Percentiles rank a stretch among this genome's conserved stretches.
These are phyloP conservation scores for Saxophila tyrrhenica DNA, from an alignment of 495 filamentous ascomycete species.

Conservation along the genomic window DNA sequence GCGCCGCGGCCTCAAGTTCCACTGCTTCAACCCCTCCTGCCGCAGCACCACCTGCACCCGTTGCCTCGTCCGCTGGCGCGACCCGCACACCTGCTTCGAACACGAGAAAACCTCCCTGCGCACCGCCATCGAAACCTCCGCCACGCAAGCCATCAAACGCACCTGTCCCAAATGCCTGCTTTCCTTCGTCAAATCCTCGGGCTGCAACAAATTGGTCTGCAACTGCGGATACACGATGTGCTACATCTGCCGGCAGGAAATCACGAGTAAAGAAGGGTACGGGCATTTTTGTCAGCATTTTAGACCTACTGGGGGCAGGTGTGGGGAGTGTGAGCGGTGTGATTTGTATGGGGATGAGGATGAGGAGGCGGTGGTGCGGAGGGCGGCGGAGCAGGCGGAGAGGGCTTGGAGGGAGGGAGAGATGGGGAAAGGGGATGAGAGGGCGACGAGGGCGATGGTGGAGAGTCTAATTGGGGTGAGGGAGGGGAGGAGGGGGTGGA, in stretches of 20 bases:
- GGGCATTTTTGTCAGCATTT: conserved; percentile 94
- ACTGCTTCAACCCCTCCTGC: conserved; percentile 58
- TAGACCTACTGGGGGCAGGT: conserved; percentile 59
- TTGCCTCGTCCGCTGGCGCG: conserved; percentile 54
- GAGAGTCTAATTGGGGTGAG: conserved; percentile 7
- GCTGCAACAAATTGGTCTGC: conserved; percentile 96
- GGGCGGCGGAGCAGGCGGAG: conserved; percentile 72
- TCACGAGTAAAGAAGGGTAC: conserved; percentile 54
- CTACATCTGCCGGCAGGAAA: conserved; percentile 64
- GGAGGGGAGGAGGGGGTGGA: conserved; percentile 8
- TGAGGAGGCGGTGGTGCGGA: conserved; percentile 61
- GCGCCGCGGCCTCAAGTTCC: conserved; percentile 57
- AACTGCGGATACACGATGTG: conserved; percentile 98
- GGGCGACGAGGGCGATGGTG: conserved; percentile 9
- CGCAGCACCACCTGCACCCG: conserved; percentile 60
- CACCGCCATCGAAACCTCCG: conserved; percentile 77
- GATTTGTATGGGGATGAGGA: conserved; percentile 84
- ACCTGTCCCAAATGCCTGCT: conserved; percentile 85
- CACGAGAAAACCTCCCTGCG: conserved; percentile 59
- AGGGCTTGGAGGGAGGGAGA: conserved; percentile 57
- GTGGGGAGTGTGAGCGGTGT: conserved; percentile 71
- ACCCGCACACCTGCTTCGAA: conserved; percentile 57
- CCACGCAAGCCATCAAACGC: conserved; percentile 87
- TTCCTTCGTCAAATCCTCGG: conserved; percentile 80
- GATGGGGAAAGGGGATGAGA: conserved; percentile 12